Conservation (phyloP, 1,284 basidiomycete species). For the Apiotrichum gamsii region DNA sequence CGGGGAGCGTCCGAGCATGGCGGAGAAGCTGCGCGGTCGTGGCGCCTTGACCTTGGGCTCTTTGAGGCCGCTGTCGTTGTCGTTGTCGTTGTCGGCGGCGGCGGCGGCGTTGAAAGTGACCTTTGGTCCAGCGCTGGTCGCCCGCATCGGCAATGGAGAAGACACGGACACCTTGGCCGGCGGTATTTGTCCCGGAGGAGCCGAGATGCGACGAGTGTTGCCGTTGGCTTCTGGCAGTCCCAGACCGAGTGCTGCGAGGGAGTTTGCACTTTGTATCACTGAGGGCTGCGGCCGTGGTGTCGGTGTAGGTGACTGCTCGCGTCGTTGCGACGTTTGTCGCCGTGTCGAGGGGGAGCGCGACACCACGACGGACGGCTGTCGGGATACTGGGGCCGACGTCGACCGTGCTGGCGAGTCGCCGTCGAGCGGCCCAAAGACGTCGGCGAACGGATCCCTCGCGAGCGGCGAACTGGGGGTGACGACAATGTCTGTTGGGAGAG, state of each 20-base stretch:
- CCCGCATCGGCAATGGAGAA: constrained; percentile 33
- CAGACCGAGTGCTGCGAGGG: no score
- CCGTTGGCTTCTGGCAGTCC: constrained; percentile 28
- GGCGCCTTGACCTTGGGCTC: constrained; percentile 23
- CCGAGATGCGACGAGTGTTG: background rate
- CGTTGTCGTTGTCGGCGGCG: constrained; percentile 4
- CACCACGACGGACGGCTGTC: no score
- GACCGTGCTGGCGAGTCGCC: background rate
- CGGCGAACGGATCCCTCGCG: constrained; percentile 9
- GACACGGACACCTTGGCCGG: constrained; percentile 27
- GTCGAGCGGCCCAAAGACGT: background rate
- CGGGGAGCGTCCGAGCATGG: constrained; percentile 26
- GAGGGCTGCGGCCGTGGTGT: no score
- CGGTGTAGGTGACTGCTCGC: no score
- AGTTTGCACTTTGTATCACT: no score
- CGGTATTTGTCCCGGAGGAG: background rate
- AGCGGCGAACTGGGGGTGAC: constrained; percentile 38
- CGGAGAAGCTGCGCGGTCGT: constrained; percentile 33
- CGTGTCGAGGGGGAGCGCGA: no score
- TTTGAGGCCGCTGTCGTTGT: constrained; percentile 11
- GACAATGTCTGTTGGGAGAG: constrained; percentile 30
- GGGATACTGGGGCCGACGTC: no score
- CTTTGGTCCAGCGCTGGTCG: constrained; percentile 27
- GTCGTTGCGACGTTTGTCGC: no score
- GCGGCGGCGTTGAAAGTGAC: constrained; percentile 26